These are phyloP conservation scores for Neoascochyta sp. DNA, from an alignment of 2,329 filamentous ascomycete species.

Conservation along the genomic window DNA sequence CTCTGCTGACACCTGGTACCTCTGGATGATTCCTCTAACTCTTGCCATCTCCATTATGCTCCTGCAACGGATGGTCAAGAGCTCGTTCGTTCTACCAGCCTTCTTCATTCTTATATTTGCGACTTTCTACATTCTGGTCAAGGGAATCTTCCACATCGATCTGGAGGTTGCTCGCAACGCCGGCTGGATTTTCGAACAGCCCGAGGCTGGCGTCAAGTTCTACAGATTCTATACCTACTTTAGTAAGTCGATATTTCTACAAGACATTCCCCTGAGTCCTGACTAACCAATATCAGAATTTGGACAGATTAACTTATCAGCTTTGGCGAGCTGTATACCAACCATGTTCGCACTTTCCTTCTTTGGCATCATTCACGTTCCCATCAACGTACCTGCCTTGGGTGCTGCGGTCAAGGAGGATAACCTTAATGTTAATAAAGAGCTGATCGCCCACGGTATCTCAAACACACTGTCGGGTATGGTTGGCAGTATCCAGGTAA, in stretches of 20 bases:
- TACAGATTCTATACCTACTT: slow-evolving; percentile 98
- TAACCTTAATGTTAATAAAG: slow-evolving; percentile 83
- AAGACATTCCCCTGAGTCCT: no score
- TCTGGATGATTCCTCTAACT: slow-evolving; percentile 78
- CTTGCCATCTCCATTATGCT: slow-evolving; percentile 74
- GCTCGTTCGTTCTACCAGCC: slow-evolving; percentile 78
- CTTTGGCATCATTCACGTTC: slow-evolving; percentile 94
- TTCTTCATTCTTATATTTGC: slow-evolving; percentile 79
- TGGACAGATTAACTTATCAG: slow-evolving; percentile 74
- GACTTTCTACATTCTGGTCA: slow-evolving; percentile 74
- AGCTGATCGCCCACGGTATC: slow-evolving; percentile 86
- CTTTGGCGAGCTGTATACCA: slow-evolving; percentile 77
- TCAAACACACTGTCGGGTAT: slow-evolving; percentile 89
- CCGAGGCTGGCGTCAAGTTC: slow-evolving; percentile 82
- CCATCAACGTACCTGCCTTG: slow-evolving; percentile 93
- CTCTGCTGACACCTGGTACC: slow-evolving; percentile 66
- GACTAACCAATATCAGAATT: slow-evolving; percentile 59
- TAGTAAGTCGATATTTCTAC: slow-evolving; percentile 53
- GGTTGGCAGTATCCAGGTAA: slow-evolving; percentile 73
- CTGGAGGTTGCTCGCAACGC: slow-evolving; percentile 63
- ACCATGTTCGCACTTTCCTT: slow-evolving; percentile 97
- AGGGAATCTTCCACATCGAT: slow-evolving; percentile 64
- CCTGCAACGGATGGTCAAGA: slow-evolving; percentile 70
- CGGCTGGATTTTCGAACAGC: slow-evolving; percentile 91
- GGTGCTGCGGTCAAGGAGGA: slow-evolving; percentile 90